phyloP scores from a whole-genome alignment of 139 green algal species.

The Chlorella sp. region DNA sequence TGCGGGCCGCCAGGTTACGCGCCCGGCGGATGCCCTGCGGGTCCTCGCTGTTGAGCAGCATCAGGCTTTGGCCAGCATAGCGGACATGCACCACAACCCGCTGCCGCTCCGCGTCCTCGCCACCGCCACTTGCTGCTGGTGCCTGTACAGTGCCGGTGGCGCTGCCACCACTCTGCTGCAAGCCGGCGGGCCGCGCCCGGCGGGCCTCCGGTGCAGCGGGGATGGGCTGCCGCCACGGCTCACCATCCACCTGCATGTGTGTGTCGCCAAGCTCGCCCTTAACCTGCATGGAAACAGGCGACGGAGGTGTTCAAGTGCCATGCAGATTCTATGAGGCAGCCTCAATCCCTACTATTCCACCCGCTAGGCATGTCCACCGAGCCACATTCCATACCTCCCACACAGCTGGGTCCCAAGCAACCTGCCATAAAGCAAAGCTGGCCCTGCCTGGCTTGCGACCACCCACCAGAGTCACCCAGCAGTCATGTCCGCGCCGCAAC shows the following conservation, averaged over 20 bases:
- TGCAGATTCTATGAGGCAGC: no score
- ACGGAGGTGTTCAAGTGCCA: no score
- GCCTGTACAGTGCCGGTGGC: neutral
- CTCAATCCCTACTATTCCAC: no score
- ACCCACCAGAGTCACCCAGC: no score
- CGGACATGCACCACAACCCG: slow-evolving; percentile 36
- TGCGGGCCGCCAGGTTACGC: neutral
- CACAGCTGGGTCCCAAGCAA: no score
- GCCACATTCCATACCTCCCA: no score
- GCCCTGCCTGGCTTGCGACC: no score
- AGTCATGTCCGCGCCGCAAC: no score
- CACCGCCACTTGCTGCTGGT: neutral
- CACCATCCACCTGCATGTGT: slow-evolving; percentile 88
- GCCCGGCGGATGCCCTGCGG: slow-evolving; percentile 18
- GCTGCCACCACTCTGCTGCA: neutral
- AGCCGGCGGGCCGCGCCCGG: neutral
- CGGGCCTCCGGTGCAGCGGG: slow-evolving; percentile 34
- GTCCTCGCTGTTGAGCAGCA: slow-evolving; percentile 52
- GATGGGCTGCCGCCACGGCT: slow-evolving; percentile 87
- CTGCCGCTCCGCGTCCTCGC: neutral
- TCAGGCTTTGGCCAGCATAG: slow-evolving; percentile 31
- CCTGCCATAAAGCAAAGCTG: no score
- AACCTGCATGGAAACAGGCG: neutral
- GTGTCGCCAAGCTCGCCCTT: slow-evolving; percentile 20
- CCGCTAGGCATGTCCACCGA: no score